Base-by-base conservation (phyloP, 2,329 filamentous ascomycete genomes). In the Cordyceps cateniannulata region DNA sequence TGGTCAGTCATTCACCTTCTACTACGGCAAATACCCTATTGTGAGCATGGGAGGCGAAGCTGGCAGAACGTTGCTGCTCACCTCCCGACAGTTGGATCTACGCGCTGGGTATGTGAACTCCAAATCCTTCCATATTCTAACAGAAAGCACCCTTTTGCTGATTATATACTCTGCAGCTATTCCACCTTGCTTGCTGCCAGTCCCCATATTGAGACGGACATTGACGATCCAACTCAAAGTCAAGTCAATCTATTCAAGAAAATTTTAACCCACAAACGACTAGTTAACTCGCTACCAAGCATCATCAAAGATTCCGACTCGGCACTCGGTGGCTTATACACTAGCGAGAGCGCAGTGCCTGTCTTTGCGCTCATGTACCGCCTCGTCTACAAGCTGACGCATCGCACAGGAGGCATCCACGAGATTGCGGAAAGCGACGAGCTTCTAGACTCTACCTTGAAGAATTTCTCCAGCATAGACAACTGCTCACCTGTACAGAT, bases 381-480 rank as follows among this genome's bases (percentile, higher is more conserved):
- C 6, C 72, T 82, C 59, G 75, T 85, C 1, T 85, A 80, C 68
- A 75, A 79, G 66, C 73, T 85, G n/a, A 85, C 81, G 4, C 83
- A 85, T 72, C 77, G 83, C 14, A 80, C 77, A 5, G 74, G 85
- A 1, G 82, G 80, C 7, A 76, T 76, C 56, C 72, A 77, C 35
- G 83, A 85, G 47, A 77, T 85, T 27, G 82, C 81, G 16, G 72
- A 81, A 3, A 72, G 81, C 54, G 73, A 74, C 0, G 64, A 63
- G 6, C 66, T 80, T 22, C 65, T 81, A 3, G 69, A 69, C n/a
- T 69, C 74, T 42, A 77, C 76, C 2, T 71, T 84, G 16, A 62
- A 68, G 16, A 69, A 76, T 12, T 85, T 79, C 62, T 76, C 80
- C 60, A 68, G 67, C 29, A 76, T 85, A 47, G 81, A 84, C 56